Conservation (phyloP, 2,329 filamentous ascomycete genomes). For the Aureobasidium sp. region DNA sequence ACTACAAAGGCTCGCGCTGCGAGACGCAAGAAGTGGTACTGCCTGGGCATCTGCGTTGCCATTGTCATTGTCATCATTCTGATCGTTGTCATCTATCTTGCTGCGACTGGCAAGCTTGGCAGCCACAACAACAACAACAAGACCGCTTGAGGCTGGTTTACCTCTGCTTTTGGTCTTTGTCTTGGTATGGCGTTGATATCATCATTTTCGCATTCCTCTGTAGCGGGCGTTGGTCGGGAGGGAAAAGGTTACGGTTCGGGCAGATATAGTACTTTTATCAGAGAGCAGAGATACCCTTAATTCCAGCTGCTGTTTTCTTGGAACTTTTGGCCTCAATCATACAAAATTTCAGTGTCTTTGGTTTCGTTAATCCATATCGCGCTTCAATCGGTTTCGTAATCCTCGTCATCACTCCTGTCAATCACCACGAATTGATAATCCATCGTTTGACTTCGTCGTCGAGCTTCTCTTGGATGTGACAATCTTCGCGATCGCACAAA, state of each 20-base stretch:
- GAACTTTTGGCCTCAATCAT: not conserved
- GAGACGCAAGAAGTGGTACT: conserved; percentile 95
- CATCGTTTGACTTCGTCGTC: not conserved
- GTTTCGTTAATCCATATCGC: not conserved
- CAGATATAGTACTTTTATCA: not conserved
- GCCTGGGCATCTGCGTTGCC: conserved; percentile 61
- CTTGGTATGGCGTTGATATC: too few species aligned
- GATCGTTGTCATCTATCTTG: conserved; percentile 32
- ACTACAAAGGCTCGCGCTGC: conserved; percentile 73
- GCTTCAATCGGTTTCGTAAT: not conserved
- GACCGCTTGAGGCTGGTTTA: not conserved
- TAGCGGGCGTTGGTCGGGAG: not conserved
- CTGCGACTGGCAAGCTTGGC: conserved; percentile 19
- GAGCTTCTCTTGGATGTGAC: not conserved
- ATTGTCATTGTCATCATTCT: conserved; percentile 33
- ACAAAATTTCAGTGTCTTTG: not conserved
- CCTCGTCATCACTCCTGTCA: not conserved
- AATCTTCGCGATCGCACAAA: not conserved
- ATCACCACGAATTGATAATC: not conserved
- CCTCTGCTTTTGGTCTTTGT: not conserved
- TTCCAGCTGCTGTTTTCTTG: conserved; percentile 1
- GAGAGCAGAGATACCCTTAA: conserved; percentile 13
- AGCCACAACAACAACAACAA: conserved; percentile 4
- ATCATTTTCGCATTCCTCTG: not conserved
- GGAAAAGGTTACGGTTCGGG: not conserved